Evolutionary conservation across 116 monocot species (phyloP).

Genomic region (Phalaenopsis hybrid): DNA sequence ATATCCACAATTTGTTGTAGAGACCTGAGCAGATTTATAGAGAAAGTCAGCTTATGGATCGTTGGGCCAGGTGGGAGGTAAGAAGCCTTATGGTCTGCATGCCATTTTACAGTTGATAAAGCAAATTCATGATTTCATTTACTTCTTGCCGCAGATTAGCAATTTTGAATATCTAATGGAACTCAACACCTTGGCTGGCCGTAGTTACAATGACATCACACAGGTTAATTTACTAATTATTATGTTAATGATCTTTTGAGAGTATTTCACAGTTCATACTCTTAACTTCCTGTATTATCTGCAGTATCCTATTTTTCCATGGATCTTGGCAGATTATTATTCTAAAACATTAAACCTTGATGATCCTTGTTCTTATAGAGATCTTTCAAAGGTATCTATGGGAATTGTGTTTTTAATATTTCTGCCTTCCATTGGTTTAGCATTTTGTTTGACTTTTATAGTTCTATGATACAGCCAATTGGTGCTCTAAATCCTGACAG

Average conservation of each 20-base stretch:
- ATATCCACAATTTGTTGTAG: conserved; percentile 29
- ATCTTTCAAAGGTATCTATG: conserved; percentile 83
- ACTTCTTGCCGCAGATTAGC: conserved; percentile 58
- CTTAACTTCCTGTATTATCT: conserved; percentile 14
- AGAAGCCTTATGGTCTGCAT: conserved; percentile 10
- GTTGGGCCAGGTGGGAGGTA: conserved; percentile 99
- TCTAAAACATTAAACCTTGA: conserved; percentile 68
- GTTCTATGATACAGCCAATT: conserved; percentile 57
- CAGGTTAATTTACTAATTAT: conserved; percentile 38
- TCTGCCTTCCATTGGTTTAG: conserved; percentile 3
- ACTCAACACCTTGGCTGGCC: conserved; percentile 86
- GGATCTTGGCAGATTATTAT: conserved; percentile 84
- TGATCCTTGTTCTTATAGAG: conserved; percentile 69
- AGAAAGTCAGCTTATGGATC: conserved; percentile 89
- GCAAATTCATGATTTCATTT: conserved; percentile 7
- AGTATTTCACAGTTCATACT: neutral
- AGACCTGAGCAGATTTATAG: conserved; percentile 83
- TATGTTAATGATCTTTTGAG: neutral
- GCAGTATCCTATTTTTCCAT: conserved; percentile 99
- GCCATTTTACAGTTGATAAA: neutral
- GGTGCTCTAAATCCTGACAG: conserved; percentile 90
- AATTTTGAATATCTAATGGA: conserved; percentile 99
- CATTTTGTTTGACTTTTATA: conserved; percentile 9
- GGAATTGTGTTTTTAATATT: conserved; percentile 2
- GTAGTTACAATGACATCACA: conserved; percentile 99